Evolutionary conservation across 2,329 filamentous ascomycete species (phyloP), one percentile per base, ranked within the genome.

Genomic region (Colletotrichum sp.): DNA sequence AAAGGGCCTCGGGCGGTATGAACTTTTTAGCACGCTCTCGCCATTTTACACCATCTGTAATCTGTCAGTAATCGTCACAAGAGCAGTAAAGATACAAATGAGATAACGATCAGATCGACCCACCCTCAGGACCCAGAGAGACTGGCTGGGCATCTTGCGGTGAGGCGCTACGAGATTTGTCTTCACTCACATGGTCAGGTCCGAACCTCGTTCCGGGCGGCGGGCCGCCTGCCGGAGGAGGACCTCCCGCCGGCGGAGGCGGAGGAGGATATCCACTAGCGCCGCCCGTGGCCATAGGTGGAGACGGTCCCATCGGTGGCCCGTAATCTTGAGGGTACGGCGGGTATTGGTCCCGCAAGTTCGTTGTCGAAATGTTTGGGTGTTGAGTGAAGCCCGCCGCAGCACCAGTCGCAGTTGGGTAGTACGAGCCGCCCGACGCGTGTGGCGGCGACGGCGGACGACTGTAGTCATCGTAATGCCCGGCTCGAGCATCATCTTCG

Each of bases 341-440:
- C 28, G 82, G 82, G 59, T 84, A 85, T 8, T 68, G 66, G 8
- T 88, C 84, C 60, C 80, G 75, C 76, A 79, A 78, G 74, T 79
- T 84, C 75, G 78, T 83, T 52, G 74, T 84, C 69, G 75, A 82
- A 22, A 81, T 78, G 79, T 85, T 84, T 34, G 83, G 83, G 65
- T 86, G 85, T 13, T 84, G 84, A 8, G 84, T 83, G 78, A 87
- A 85, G 22, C 81, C 82, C 12, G 78, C 79, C 60, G 78, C 61
- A 13, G 72, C 68, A 25, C 64, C 69, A n/a, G 74, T 67, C 13
- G 77, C 74, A 4, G 86, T 86, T 5, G 86, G 86, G 75, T 88
- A 89, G 79, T 85, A 89, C 19, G 86, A 86, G 15, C 88, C 88
- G n/a, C 88, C 89, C 4, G 88, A 90, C 6, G 88, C 88, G 70